Conservation (phyloP, 257 asterid species). For the Cynanchum wilfordii region DNA sequence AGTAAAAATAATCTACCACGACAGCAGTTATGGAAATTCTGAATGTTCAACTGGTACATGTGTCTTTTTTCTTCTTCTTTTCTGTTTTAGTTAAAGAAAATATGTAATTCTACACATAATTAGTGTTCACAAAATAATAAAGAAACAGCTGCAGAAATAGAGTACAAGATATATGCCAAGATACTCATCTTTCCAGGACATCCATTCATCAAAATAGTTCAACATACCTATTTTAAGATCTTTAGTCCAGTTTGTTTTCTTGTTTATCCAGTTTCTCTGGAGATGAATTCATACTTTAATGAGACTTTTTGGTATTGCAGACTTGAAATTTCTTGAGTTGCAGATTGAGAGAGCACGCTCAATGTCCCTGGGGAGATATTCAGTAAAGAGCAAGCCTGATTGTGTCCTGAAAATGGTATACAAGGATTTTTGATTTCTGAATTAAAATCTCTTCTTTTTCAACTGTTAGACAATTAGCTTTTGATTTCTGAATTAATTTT, state of each 20-base stretch:
- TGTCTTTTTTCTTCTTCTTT: slow-evolving; percentile 18
- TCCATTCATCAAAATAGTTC: not conserved
- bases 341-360: slow-evolving; percentile 61
- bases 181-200: not conserved
- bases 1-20: slow-evolving; percentile 55
- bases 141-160: not conserved
- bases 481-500: not conserved
- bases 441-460: not conserved
- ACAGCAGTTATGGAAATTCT: slow-evolving; percentile 32
- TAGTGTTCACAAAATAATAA: too few species aligned
- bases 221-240: not conserved
- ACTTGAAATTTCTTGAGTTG: slow-evolving; percentile 47
- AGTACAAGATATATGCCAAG: not conserved
- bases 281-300: not conserved
- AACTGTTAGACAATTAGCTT: not conserved
- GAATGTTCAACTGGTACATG: slow-evolving; percentile 45
- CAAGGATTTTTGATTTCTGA: not conserved
- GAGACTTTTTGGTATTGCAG: slow-evolving; percentile 40
- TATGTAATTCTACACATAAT: not conserved
- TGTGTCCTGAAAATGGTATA: slow-evolving; percentile 86
- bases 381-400: slow-evolving; percentile 58
- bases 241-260: not conserved
- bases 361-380: slow-evolving; percentile 59
- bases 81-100: not conserved
- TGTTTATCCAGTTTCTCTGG: not conserved